Evolutionary conservation across 495 filamentous ascomycete genomes (phyloP).

Genomic region (Xylaria bambusicola): DNA sequence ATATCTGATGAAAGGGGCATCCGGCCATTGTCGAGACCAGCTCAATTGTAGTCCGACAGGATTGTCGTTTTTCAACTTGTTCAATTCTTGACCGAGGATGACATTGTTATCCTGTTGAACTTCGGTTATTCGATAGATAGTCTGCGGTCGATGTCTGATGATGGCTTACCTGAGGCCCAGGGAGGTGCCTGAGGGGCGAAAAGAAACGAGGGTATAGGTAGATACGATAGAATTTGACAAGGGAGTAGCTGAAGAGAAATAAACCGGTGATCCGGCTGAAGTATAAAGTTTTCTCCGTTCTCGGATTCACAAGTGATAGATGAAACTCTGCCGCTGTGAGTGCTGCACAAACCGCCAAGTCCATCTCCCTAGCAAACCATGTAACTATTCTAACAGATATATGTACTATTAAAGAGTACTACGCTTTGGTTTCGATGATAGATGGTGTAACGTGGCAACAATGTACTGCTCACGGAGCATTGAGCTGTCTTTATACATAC

Average conservation of each 20-base stretch:
- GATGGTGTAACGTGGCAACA: too few species aligned
- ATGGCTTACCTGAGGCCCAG: constrained; percentile 32
- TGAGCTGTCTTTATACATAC: too few species aligned
- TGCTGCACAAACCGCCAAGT: background rate
- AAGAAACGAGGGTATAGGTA: constrained; percentile 30
- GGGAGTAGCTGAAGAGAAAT: constrained; percentile 19
- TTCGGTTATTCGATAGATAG: background rate
- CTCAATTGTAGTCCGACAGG: constrained; percentile 22
- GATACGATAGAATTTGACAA: constrained; percentile 27
- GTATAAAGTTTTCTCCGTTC: background rate
- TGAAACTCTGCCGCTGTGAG: background rate
- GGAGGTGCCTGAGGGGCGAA: constrained; percentile 35
- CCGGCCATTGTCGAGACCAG: constrained; percentile 37
- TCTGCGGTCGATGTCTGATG: background rate
- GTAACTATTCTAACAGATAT: too few species aligned
- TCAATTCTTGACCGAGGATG: constrained; percentile 27
- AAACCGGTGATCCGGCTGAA: background rate
- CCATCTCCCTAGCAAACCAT: too few species aligned
- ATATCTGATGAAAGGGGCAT: constrained; percentile 42
- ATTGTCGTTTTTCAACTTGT: constrained; percentile 25
- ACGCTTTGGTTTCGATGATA: too few species aligned
- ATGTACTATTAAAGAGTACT: too few species aligned
- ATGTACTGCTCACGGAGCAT: too few species aligned
- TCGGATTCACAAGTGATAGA: background rate
- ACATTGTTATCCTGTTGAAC: constrained; percentile 24